These are phyloP conservation scores for Leishmania tarentolae DNA, from an alignment of 208 protist genomes.

Conservation along the genomic window DNA sequence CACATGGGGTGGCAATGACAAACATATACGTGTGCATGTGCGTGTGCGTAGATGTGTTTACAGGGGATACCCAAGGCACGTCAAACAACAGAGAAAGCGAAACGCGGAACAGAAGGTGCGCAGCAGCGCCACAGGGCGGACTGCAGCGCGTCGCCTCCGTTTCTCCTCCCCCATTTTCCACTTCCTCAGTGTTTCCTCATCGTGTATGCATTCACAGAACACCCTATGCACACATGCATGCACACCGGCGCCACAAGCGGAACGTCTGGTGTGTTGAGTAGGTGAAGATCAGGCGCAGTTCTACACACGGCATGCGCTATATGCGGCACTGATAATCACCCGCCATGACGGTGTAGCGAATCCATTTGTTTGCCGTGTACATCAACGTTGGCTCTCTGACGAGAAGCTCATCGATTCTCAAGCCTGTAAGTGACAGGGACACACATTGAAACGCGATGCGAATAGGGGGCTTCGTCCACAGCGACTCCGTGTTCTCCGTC, in stretches of 20 bases:
- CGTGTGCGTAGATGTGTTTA: not conserved
- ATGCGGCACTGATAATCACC: conserved; percentile 97
- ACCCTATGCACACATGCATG: not conserved
- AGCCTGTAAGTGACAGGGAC: conserved; percentile 96
- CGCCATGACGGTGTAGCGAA: conserved; percentile 97
- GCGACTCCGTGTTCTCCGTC: conserved; percentile 67
- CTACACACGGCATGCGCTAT: conserved; percentile 30
- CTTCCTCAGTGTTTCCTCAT: not conserved
- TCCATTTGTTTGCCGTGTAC: conserved; percentile 97
- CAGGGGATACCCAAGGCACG: not conserved
- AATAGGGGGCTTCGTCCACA: conserved; percentile 96
- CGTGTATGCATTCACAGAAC: not conserved
- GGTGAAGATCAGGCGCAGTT: not conserved
- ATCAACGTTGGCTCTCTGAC: conserved; percentile 65
- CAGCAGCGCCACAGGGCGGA: not conserved
- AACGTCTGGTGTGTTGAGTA: not conserved
- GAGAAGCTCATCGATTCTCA: conserved; percentile 96
- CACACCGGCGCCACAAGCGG: conserved; percentile 1
- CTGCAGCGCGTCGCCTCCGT: not conserved
- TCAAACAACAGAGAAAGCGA: conserved; percentile 6
- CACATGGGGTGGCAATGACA: not conserved
- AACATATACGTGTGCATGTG: not conserved
- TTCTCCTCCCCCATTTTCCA: not conserved
- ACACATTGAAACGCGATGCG: conserved; percentile 94
- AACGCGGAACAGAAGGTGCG: conserved; percentile 16